phyloP scores from a whole-genome alignment of 257 asterid species.

The Datura wrightii region DNA sequence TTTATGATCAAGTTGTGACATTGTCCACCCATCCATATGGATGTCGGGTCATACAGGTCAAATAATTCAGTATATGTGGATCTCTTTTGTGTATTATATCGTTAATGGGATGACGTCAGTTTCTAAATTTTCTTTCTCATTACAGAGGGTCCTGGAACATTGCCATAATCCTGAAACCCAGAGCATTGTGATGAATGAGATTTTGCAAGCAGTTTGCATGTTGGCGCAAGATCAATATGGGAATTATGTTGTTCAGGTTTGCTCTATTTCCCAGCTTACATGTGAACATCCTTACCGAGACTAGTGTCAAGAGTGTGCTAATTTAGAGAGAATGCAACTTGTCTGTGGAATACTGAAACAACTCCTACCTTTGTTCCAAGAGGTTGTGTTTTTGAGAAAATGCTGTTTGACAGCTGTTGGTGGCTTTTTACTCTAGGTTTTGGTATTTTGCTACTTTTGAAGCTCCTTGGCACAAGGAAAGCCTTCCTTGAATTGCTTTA shows the following conservation, averaged over 20 bases:
- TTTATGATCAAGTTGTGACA: constrained; percentile 68
- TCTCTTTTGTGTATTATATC: neutral
- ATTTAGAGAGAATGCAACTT: constrained; percentile 28
- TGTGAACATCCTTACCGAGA: neutral
- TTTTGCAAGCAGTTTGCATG: constrained; percentile 66
- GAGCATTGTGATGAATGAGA: constrained; percentile 70
- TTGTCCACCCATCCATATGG: constrained; percentile 89
- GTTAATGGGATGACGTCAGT: neutral
- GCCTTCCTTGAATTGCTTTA: constrained; percentile 3
- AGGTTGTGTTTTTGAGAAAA: constrained; percentile 5
- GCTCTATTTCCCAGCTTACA: constrained; percentile 35
- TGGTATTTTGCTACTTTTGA: neutral
- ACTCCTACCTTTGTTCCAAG: neutral
- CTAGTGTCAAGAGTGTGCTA: neutral
- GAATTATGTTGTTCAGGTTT: constrained; percentile 85
- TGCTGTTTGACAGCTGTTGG: neutral
- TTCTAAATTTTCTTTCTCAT: constrained; percentile 39
- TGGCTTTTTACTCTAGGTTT: neutral
- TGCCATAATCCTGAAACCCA: constrained; percentile 67
- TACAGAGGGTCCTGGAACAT: constrained; percentile 81
- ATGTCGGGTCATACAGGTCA: constrained; percentile 89
- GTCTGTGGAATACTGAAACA: constrained; percentile 5
- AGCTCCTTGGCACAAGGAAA: constrained; percentile 21
- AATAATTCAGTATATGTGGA: neutral
- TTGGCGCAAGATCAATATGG: constrained; percentile 90